Percentiles rank a stretch among this genome's conserved stretches.
These are phyloP conservation scores for Phytophthora hybrid DNA, from an alignment of 352 stramenopile species.

Conservation along the genomic window DNA sequence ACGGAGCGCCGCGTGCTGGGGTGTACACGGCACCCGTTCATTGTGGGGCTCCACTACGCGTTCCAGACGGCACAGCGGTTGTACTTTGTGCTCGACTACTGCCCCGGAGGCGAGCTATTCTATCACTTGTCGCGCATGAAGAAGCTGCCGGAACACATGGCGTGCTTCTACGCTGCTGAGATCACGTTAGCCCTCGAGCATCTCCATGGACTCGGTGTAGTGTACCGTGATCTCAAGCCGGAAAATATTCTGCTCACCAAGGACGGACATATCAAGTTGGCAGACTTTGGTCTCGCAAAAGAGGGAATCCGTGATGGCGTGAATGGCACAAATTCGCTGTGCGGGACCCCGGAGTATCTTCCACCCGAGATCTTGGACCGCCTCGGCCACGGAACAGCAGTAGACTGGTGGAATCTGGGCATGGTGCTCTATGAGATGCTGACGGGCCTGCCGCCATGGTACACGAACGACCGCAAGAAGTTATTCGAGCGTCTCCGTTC, in stretches of 20 bases:
- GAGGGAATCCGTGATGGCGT: constrained; percentile 76
- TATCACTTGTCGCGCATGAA: constrained; percentile 91
- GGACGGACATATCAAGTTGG: constrained; percentile 91
- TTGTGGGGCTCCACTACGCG: constrained; percentile 88
- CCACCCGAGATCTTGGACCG: constrained; percentile 87
- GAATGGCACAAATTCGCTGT: constrained; percentile 82
- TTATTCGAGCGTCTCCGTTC: constrained; percentile 87
- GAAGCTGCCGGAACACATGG: constrained; percentile 88
- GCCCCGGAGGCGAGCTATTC: constrained; percentile 88
- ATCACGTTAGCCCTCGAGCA: constrained; percentile 88
- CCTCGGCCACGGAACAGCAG: constrained; percentile 87
- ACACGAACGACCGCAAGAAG: constrained; percentile 91
- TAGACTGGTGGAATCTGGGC: constrained; percentile 94
- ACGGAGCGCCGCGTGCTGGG: constrained; percentile 88
- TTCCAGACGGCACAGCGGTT: constrained; percentile 92
- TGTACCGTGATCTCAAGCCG: constrained; percentile 85
- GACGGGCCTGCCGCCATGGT: constrained; percentile 86
- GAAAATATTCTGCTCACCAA: constrained; percentile 83
- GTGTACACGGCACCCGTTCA: constrained; percentile 88
- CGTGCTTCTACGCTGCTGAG: constrained; percentile 90
- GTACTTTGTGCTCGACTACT: constrained; percentile 97
- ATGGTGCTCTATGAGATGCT: constrained; percentile 89
- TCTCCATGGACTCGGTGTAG: constrained; percentile 82
- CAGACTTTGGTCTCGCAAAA: constrained; percentile 87
- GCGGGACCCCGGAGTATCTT: constrained; percentile 90